phyloP scores from a whole-genome alignment of 2,329 filamentous ascomycete species.

The Elsinoe perseae region DNA sequence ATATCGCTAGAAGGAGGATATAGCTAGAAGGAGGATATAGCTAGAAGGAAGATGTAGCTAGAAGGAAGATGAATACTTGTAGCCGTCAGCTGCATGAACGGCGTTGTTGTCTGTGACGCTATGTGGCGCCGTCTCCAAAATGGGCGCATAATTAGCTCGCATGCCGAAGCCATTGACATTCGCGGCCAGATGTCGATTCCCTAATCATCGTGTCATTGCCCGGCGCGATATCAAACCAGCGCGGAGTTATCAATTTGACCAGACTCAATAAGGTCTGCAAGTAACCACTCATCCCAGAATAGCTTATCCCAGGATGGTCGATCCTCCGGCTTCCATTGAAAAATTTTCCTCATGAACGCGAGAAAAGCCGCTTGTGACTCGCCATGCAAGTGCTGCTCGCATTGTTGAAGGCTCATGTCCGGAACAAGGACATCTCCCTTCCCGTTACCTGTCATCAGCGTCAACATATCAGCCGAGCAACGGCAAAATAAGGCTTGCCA shows the following conservation, averaged over 20 bases:
- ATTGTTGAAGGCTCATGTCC: background rate
- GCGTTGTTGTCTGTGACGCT: no score
- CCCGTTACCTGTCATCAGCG: slow-evolving; percentile 9
- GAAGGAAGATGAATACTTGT: no score
- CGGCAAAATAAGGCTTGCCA: slow-evolving; percentile 15
- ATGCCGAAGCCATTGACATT: no score
- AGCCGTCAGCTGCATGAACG: no score
- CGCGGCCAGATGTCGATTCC: background rate
- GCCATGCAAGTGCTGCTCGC: slow-evolving; percentile 4
- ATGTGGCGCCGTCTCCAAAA: no score
- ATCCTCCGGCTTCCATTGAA: slow-evolving; percentile 32
- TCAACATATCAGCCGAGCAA: background rate
- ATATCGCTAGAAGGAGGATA: no score
- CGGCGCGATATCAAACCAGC: no score
- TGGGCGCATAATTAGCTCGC: no score
- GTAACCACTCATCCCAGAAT: slow-evolving; percentile 23
- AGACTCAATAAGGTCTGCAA: slow-evolving; percentile 23
- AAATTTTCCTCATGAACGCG: slow-evolving; percentile 29
- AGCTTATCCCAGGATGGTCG: slow-evolving; percentile 22
- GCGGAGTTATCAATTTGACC: slow-evolving; percentile 20
- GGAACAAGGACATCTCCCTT: slow-evolving; percentile 2
- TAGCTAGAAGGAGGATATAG: no score
- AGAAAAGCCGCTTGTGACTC: slow-evolving; percentile 27
- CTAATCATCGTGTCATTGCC: no score
- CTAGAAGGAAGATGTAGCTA: no score